Percentiles rank a stretch among this genome's conserved stretches.
Conservation (phyloP, 1,284 basidiomycete genomes). For the Neonothopanus nambi region DNA sequence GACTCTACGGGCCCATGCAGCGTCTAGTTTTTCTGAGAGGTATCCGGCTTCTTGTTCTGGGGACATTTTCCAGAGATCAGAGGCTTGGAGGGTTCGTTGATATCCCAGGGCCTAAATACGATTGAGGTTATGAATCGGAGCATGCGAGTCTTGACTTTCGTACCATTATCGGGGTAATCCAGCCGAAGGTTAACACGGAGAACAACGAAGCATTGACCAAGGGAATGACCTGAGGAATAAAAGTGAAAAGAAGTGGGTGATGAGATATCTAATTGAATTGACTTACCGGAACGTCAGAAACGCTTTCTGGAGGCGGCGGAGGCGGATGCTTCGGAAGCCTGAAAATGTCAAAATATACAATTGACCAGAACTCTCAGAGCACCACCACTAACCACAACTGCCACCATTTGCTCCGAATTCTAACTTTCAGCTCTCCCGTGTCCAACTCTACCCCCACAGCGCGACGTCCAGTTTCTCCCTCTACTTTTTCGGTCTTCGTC, state of each 20-base stretch:
- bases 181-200: conserved; percentile 60
- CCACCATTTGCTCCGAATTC: conserved; percentile 11
- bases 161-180: conserved; percentile 74
- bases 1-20: conserved; percentile 48
- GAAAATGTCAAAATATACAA: background rate
- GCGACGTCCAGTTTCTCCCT: background rate
- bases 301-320: conserved; percentile 51
- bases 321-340: conserved; percentile 64
- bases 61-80: conserved; percentile 75
- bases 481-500: background rate
- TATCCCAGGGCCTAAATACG: conserved; percentile 53
- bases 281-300: conserved; percentile 56
- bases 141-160: no score
- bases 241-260: background rate
- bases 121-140: no score
- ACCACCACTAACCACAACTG: conserved; percentile 34
- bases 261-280: background rate
- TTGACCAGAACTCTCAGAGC: background rate
- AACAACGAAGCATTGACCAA: conserved; percentile 57
- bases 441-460: conserved; percentile 11
- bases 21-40: conserved; percentile 51
- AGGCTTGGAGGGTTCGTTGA: conserved; percentile 70
- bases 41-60: conserved; percentile 47
- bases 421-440: conserved; percentile 7
- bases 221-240: conserved; percentile 41